Percentiles rank a stretch among this genome's conserved stretches.
Conservation (phyloP, 2,329 filamentous ascomycete species). For the Beauveria rudraprayagi region DNA sequence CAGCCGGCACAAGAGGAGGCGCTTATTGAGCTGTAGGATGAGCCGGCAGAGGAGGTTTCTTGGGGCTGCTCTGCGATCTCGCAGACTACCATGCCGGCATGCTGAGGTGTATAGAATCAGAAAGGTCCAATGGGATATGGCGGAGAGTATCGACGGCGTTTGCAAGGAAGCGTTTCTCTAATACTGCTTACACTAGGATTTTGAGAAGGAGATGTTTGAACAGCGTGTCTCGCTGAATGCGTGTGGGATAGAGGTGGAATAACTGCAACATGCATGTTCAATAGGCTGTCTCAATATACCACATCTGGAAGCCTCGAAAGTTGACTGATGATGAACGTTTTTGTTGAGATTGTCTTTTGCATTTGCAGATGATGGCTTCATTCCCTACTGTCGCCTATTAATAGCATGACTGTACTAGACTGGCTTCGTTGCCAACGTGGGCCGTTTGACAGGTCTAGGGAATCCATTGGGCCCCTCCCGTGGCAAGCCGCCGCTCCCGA, state of each 20-base stretch:
- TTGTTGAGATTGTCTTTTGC: too few species aligned
- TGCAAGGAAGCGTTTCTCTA: background rate
- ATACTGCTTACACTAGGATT: background rate
- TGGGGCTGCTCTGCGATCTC: background rate
- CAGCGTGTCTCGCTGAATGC: background rate
- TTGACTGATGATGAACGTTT: too few species aligned
- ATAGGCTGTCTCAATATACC: background rate
- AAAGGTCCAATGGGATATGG: background rate
- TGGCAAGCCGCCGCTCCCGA: too few species aligned
- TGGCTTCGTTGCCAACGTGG: background rate
- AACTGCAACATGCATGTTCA: background rate
- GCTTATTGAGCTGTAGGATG: slow-evolving; percentile 62
- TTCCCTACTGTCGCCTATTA: too few species aligned
- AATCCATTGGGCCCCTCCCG: too few species aligned
- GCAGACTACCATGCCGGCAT: background rate
- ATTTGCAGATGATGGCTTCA: too few species aligned
- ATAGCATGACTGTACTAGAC: too few species aligned
- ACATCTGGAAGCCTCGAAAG: background rate
- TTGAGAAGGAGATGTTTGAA: background rate
- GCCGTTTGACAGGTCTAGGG: background rate
- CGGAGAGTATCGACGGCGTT: slow-evolving; percentile 3
- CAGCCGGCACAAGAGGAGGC: slow-evolving; percentile 62
- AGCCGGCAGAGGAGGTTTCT: background rate
- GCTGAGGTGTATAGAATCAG: background rate
- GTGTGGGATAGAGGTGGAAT: background rate